Conservation (phyloP, 164 flowering plant genomes). For the Aristolochia contorta region DNA sequence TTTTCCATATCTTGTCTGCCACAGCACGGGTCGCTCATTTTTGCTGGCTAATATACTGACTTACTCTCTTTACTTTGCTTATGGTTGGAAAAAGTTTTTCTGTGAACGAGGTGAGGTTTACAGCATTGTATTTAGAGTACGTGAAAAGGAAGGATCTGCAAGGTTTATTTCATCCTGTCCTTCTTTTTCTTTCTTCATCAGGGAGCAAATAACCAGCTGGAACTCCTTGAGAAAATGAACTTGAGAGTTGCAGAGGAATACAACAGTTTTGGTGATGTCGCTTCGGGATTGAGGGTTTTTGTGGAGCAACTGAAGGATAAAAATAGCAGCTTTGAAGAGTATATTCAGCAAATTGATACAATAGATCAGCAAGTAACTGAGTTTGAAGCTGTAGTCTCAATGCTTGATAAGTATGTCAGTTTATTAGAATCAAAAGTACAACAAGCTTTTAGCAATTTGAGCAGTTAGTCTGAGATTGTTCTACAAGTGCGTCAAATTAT, state of each 20-base stretch:
- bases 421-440: constrained; percentile 53
- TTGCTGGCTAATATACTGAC: no score
- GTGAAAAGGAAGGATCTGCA: no score
- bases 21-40: no score
- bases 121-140: no score
- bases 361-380: constrained; percentile 74
- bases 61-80: no score
- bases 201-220: constrained; percentile 68
- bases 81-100: no score
- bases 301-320: constrained; percentile 86
- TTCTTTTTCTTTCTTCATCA: constrained; percentile 10
- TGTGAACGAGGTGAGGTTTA: no score
- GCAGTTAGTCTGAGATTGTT: not conserved
- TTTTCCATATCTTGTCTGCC: no score
- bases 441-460: constrained; percentile 13
- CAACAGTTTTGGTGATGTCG: constrained; percentile 69
- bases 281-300: constrained; percentile 76
- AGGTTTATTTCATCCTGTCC: no score
- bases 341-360: constrained; percentile 69
- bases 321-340: constrained; percentile 58
- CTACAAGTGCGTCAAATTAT: no score
- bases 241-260: constrained; percentile 72
- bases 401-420: constrained; percentile 67
- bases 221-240: constrained; percentile 86
- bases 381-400: constrained; percentile 73